Percentiles rank a stretch among this genome's conserved stretches.
phyloP scores from a whole-genome alignment of 2,329 filamentous ascomycete genomes.

The Knoxdaviesia capensis region DNA sequence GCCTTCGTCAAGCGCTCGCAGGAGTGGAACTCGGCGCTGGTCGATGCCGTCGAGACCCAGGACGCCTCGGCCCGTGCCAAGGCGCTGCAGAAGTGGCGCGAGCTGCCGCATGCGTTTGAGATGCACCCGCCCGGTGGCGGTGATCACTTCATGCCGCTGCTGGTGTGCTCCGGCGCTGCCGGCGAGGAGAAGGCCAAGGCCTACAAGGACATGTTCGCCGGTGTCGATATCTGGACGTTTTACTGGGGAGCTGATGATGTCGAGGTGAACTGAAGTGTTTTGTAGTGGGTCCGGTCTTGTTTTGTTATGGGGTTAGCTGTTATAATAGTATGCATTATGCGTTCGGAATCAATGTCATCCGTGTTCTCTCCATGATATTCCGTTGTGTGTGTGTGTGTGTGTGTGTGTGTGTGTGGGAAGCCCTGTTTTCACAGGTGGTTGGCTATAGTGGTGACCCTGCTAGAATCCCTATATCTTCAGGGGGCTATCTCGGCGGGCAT shows the following conservation, averaged over 20 bases:
- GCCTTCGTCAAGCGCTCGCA: slow-evolving; percentile 11
- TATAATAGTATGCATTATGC: neutral
- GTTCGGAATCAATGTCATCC: neutral
- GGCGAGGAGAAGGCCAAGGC: slow-evolving; percentile 19
- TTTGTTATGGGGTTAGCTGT: neutral
- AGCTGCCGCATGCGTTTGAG: slow-evolving; percentile 23
- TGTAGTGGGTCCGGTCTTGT: neutral
- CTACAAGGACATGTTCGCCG: slow-evolving; percentile 28
- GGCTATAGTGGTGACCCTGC: no score
- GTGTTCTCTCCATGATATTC: neutral
- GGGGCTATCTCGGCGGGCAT: no score
- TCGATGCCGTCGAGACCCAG: slow-evolving; percentile 16
- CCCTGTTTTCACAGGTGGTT: no score
- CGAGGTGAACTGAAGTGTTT: neutral
- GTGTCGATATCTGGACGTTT: slow-evolving; percentile 31
- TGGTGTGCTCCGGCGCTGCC: slow-evolving; percentile 33
- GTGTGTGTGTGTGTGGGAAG: no score
- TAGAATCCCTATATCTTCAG: no score
- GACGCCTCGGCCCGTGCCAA: slow-evolving; percentile 15
- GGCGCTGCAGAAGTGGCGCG: slow-evolving; percentile 25
- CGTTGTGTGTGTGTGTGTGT: neutral
- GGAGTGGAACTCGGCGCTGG: slow-evolving; percentile 26
- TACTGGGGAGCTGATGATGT: slow-evolving; percentile 24
- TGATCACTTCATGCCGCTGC: slow-evolving; percentile 38
- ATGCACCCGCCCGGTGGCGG: slow-evolving; percentile 33